A percentile compares a stretch with the other conserved stretches of the same genome.
These are phyloP conservation scores for Fonsecaea monophora DNA, from an alignment of 2,329 filamentous ascomycete genomes.

Conservation along the genomic window DNA sequence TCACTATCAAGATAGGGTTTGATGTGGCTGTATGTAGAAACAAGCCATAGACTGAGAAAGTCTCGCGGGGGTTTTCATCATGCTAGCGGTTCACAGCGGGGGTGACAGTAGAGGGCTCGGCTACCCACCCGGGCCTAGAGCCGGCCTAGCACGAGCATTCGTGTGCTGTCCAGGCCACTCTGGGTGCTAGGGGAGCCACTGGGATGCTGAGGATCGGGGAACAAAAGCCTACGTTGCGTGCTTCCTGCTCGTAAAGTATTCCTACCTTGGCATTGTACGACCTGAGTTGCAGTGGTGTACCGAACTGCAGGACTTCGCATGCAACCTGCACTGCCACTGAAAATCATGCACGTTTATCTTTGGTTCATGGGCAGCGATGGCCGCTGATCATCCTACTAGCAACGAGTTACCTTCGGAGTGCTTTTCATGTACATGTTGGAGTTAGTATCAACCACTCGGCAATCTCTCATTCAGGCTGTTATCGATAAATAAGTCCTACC, in stretches of 20 bases:
- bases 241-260: too few relatives aligned
- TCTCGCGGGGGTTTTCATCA: too few relatives aligned
- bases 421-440: background rate
- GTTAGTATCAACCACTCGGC: background rate
- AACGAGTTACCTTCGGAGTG: too few relatives aligned
- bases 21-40: background rate
- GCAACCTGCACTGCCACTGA: background rate
- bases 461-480: background rate
- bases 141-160: too few relatives aligned
- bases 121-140: background rate
- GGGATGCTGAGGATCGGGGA: background rate
- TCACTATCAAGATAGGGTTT: background rate
- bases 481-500: background rate
- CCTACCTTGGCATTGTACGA: too few relatives aligned
- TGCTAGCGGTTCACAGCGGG: too few relatives aligned
- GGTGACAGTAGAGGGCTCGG: too few relatives aligned
- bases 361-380: background rate
- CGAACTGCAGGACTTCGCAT: background rate
- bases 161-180: too few relatives aligned
- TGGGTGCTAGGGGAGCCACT: background rate
- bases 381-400: background rate
- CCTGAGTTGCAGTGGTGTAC: background rate
- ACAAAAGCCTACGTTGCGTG: too few relatives aligned
- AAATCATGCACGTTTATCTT: conserved; percentile 5
- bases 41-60: too few relatives aligned